Evolutionary conservation across 441 rosid species (phyloP).

Genomic region (Corymbia citriodora): DNA sequence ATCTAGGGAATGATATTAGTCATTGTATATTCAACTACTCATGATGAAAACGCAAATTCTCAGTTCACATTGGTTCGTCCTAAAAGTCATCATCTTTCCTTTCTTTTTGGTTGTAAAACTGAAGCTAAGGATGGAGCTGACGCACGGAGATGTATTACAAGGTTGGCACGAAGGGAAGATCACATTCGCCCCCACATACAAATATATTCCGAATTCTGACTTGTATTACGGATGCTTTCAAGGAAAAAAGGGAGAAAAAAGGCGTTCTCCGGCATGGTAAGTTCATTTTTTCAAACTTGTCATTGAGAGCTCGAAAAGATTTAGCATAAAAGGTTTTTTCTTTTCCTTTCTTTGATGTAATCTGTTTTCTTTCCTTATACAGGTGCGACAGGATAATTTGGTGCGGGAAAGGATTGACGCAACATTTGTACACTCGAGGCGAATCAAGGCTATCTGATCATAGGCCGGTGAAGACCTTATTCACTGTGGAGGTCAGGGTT

Average conservation of each 20-base stretch:
- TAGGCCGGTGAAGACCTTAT: slow-evolving; percentile 63
- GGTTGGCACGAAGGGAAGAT: slow-evolving; percentile 84
- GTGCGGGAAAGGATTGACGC: slow-evolving; percentile 54
- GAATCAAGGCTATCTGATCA: slow-evolving; percentile 69
- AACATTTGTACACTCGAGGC: slow-evolving; percentile 46
- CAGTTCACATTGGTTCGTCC: background rate
- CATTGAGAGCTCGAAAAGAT: background rate
- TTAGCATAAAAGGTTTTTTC: background rate
- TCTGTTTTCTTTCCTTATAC: background rate
- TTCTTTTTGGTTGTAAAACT: background rate
- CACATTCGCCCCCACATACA: slow-evolving; percentile 86
- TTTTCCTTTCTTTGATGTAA: background rate
- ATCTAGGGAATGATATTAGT: background rate
- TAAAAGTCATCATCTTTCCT: background rate
- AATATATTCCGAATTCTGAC: slow-evolving; percentile 67
- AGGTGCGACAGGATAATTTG: slow-evolving; percentile 82
- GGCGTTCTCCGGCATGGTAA: slow-evolving; percentile 94
- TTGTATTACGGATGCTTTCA: slow-evolving; percentile 56
- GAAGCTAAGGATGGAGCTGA: slow-evolving; percentile 66
- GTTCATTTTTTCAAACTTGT: background rate
- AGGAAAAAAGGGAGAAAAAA: slow-evolving; percentile 47
- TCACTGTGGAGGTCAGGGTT: slow-evolving; percentile 39
- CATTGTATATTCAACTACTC: background rate
- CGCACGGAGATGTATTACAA: slow-evolving; percentile 45
- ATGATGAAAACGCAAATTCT: background rate